Conservation (phyloP, 441 rosid species). For the Bocquillonia castaneifolia region DNA sequence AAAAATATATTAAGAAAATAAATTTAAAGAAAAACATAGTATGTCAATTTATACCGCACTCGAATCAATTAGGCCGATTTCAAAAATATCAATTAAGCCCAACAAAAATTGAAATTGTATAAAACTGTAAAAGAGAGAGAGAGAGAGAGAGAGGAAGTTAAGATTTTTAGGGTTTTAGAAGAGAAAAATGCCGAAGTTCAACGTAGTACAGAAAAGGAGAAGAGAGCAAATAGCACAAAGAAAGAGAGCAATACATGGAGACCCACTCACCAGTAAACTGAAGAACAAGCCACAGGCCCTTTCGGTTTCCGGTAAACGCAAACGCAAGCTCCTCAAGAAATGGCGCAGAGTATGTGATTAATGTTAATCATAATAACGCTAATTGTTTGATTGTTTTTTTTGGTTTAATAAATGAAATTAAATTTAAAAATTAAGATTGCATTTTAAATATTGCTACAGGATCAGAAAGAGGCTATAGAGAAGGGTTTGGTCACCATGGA, state of each 20-base stretch:
- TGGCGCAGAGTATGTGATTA: constrained; percentile 48
- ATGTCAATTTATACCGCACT: too few relatives aligned
- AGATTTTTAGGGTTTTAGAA: constrained; percentile 22
- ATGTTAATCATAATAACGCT: neutral
- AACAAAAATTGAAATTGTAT: too few relatives aligned
- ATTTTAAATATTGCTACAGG: too few relatives aligned
- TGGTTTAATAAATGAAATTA: neutral
- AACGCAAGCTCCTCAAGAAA: constrained; percentile 63
- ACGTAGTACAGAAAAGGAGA: constrained; percentile 64
- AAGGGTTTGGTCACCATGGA: constrained; percentile 69
- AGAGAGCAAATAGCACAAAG: constrained; percentile 49
- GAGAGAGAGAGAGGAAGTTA: too few relatives aligned
- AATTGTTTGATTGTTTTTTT: neutral
- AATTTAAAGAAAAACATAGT: too few relatives aligned
- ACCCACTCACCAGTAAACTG: constrained; percentile 52
- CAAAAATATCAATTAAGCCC: too few relatives aligned
- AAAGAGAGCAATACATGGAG: constrained; percentile 65
- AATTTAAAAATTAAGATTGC: neutral
- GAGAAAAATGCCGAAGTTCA: constrained; percentile 64
- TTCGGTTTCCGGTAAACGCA: constrained; percentile 69
- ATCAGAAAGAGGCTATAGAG: constrained; percentile 60
- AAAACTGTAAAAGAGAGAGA: too few relatives aligned
- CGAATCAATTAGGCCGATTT: too few relatives aligned
- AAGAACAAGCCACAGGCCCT: constrained; percentile 40
- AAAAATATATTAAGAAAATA: too few relatives aligned